A percentile compares a stretch with the other conserved stretches of the same genome.
These are phyloP conservation scores for Eutrema japonicum DNA, from an alignment of 345 rosid genomes.

Conservation along the genomic window DNA sequence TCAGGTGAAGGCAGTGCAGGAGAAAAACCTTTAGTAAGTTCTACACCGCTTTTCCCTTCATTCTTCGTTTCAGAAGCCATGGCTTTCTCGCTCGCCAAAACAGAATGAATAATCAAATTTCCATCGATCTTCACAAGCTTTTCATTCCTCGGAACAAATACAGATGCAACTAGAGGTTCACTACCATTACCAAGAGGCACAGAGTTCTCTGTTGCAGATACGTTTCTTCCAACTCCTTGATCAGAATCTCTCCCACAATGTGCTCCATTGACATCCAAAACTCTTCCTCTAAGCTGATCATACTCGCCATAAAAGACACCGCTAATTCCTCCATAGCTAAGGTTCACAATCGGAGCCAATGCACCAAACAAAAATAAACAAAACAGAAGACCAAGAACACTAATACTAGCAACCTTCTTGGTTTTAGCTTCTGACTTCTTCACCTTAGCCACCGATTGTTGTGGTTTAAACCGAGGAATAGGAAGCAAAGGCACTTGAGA, in stretches of 20 bases:
- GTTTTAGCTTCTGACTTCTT: constrained; percentile 55
- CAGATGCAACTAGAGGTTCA: constrained; percentile 75
- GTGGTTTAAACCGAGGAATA: constrained; percentile 78
- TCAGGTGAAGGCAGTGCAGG: constrained; percentile 31
- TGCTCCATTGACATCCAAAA: constrained; percentile 45
- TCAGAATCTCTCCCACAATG: constrained; percentile 18
- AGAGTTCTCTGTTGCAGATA: constrained; percentile 19
- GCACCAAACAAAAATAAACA: constrained; percentile 71
- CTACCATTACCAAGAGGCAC: constrained; percentile 46
- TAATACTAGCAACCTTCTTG: constrained; percentile 88
- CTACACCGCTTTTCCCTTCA: constrained; percentile 51
- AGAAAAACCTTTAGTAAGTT: constrained; percentile 46
- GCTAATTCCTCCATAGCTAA: constrained; percentile 43
- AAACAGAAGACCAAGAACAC: constrained; percentile 73
- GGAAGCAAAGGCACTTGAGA: constrained; percentile 88
- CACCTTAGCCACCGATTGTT: constrained; percentile 50
- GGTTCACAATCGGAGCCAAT: constrained; percentile 61
- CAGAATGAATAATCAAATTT: constrained; percentile 84
- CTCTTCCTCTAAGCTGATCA: constrained; percentile 56
- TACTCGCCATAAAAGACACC: neutral
- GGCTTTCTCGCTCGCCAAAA: constrained; percentile 77
- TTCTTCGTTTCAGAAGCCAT: constrained; percentile 50
- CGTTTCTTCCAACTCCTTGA: constrained; percentile 4
- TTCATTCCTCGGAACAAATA: constrained; percentile 89
- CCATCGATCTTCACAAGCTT: constrained; percentile 97